phyloP scores from a whole-genome alignment of 768 basidiomycete genomes.

The Xerocomellus intermedius region DNA sequence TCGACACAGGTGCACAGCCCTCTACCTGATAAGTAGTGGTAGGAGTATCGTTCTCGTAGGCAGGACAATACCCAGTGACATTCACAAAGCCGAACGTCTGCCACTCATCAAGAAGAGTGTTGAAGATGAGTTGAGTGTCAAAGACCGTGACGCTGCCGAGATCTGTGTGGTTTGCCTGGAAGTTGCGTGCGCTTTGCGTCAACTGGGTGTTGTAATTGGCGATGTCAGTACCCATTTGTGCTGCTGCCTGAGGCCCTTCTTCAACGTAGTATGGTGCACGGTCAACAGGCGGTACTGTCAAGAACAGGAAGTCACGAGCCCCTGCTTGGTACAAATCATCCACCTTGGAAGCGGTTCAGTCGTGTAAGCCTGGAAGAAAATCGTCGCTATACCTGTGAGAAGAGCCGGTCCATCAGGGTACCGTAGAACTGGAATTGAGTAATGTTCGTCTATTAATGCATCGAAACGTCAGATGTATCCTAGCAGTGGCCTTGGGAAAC shows the following conservation, averaged over 20 bases:
- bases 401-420: constrained; percentile 24
- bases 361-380: neutral
- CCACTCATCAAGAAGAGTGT: constrained; percentile 53
- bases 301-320: constrained; percentile 62
- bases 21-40: constrained; percentile 49
- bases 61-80: constrained; percentile 55
- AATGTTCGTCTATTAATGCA: constrained; percentile 21
- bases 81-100: constrained; percentile 56
- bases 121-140: constrained; percentile 58
- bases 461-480: neutral
- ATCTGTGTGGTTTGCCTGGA: constrained; percentile 41
- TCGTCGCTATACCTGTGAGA: constrained; percentile 23
- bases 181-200: constrained; percentile 34
- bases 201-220: constrained; percentile 53
- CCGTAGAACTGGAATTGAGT: constrained; percentile 24
- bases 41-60: constrained; percentile 58
- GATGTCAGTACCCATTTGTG: constrained; percentile 35
- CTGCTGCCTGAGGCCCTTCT: constrained; percentile 32
- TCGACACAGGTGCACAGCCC: constrained; percentile 63
- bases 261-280: constrained; percentile 52
- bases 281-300: constrained; percentile 58
- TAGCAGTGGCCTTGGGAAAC: neutral
- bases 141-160: constrained; percentile 49
- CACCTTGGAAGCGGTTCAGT: constrained; percentile 11
- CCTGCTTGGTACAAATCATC: constrained; percentile 34